Conservation (phyloP, 1,139 yeast genomes). For the Yamadazyma trypodendri region DNA sequence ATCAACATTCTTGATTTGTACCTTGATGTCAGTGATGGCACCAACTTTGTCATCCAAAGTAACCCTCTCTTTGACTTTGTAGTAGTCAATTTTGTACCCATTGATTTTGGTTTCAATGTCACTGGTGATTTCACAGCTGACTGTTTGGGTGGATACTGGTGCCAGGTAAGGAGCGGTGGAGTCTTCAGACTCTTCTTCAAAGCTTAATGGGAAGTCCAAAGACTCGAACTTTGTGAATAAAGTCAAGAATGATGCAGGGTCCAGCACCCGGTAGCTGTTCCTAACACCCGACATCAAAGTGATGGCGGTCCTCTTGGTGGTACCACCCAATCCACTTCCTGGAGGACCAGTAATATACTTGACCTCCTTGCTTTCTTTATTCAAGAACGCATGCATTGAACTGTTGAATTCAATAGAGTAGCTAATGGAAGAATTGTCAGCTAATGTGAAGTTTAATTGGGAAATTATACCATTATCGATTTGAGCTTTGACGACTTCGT, state of each 20-base stretch:
- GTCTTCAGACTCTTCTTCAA: constrained; percentile 11
- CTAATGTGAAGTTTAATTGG: constrained; percentile 16
- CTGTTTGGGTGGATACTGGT: constrained; percentile 8
- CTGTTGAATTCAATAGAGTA: constrained; percentile 15
- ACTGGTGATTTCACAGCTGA: constrained; percentile 10
- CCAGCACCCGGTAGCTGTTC: constrained; percentile 7
- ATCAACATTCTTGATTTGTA: constrained; percentile 9
- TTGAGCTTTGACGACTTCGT: constrained; percentile 14
- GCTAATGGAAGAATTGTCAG: constrained; percentile 11
- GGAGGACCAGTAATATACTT: constrained; percentile 17
- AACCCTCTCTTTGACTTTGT: constrained; percentile 14
- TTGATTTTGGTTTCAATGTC: constrained; percentile 13
- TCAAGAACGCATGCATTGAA: constrained; percentile 13
- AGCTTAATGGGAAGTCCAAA: constrained; percentile 16
- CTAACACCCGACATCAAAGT: constrained; percentile 12
- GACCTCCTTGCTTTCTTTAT: constrained; percentile 15
- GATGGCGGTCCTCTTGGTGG: constrained; percentile 9
- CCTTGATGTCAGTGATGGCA: constrained; percentile 15
- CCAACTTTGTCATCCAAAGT: constrained; percentile 17
- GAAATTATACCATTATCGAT: constrained; percentile 13
- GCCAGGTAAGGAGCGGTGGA: constrained; percentile 10
- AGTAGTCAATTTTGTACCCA: constrained; percentile 10
- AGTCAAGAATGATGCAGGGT: constrained; percentile 9
- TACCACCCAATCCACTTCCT: constrained; percentile 15
- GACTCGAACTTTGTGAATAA: constrained; percentile 10